Evolutionary conservation across 306 rosid genomes (phyloP).

Genomic region (Rubus idaeus): DNA sequence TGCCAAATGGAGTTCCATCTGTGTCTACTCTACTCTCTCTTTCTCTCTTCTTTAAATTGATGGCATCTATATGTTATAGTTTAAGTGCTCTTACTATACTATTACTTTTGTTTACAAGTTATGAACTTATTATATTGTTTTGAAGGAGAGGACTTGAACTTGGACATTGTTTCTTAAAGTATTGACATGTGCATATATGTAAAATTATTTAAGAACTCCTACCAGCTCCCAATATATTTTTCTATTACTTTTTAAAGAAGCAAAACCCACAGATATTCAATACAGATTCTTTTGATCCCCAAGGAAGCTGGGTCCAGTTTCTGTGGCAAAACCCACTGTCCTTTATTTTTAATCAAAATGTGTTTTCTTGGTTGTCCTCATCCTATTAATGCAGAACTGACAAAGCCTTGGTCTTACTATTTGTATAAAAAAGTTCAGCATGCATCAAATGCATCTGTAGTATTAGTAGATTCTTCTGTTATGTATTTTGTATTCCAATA

Average conservation of each 20-base stretch:
- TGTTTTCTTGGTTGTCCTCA: not conserved
- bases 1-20: not conserved
- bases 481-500: not conserved
- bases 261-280: not conserved
- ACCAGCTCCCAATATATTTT: not conserved
- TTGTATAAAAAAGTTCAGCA: not conserved
- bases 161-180: not conserved
- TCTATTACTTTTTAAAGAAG: not conserved
- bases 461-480: not conserved
- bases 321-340: no score
- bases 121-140: not conserved
- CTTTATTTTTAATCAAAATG: not conserved
- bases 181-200: not conserved
- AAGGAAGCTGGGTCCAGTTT: slow-evolving; percentile 6
- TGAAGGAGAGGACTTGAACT: not conserved
- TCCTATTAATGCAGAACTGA: slow-evolving; percentile 4
- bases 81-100: not conserved
- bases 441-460: not conserved
- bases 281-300: slow-evolving; percentile 10
- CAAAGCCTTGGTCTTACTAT: not conserved
- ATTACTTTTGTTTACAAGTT: not conserved
- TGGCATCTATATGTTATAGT: not conserved
- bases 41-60: not conserved
- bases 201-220: not conserved
- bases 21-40: not conserved